Percentiles rank a stretch among this genome's conserved stretches.
phyloP scores from a whole-genome alignment of 805 yeast species.

The Sungouiozyma ichnusensis region DNA sequence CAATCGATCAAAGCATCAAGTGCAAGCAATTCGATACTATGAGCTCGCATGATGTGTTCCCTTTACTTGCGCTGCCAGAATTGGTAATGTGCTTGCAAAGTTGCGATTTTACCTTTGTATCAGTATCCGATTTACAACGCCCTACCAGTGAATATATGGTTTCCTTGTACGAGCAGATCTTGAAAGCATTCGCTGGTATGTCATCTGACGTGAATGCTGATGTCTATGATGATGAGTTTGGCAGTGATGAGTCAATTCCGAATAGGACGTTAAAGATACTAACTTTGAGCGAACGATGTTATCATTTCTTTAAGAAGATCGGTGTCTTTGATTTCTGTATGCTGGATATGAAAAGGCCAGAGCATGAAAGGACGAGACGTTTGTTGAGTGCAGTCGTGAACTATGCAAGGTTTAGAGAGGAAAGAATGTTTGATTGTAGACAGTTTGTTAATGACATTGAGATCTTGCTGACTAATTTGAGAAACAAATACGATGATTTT shows the following conservation, averaged over 20 bases:
- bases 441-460: constrained; percentile 48
- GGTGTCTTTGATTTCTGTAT: constrained; percentile 72
- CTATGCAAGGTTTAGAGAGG: constrained; percentile 76
- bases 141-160: constrained; percentile 51
- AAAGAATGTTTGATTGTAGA: constrained; percentile 59
- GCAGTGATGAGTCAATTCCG: constrained; percentile 5
- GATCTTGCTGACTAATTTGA: constrained; percentile 35
- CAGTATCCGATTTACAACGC: constrained; percentile 46
- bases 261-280: constrained; percentile 35
- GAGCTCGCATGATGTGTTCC: constrained; percentile 38
- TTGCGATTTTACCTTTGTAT: constrained; percentile 46
- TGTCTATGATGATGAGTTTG: constrained; percentile 2
- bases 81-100: constrained; percentile 48
- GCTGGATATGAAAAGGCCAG: constrained; percentile 69
- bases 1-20: too few species aligned
- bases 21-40: too few species aligned
- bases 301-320: constrained; percentile 54
- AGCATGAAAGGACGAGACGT: constrained; percentile 50
- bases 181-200: constrained; percentile 51
- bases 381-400: constrained; percentile 75
- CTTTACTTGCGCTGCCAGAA: constrained; percentile 50
- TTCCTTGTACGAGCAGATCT: constrained; percentile 46
- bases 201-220: constrained; percentile 11
- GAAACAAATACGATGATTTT: constrained; percentile 34
- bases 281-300: constrained; percentile 49